These are phyloP conservation scores for Boletus subparvulus DNA, from an alignment of 768 basidiomycete genomes.

Conservation along the genomic window DNA sequence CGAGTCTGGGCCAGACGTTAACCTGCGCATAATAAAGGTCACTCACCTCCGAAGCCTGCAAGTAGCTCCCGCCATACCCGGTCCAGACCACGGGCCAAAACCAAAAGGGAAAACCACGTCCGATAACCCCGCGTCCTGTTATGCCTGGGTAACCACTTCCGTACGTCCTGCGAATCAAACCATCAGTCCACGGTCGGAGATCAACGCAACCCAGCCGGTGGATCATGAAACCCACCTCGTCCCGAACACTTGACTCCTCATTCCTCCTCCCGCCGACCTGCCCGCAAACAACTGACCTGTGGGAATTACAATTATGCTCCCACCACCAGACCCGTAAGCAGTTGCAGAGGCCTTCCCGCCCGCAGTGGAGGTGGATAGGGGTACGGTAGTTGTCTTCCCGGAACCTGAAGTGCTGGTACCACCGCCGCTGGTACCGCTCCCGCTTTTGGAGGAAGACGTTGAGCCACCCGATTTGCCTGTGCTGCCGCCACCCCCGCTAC, in stretches of 20 bases:
- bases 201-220: background rate
- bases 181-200: background rate
- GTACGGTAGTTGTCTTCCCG: slow-evolving; percentile 15
- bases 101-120: slow-evolving; percentile 58
- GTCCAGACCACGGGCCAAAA: slow-evolving; percentile 66
- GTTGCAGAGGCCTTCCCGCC: slow-evolving; percentile 27
- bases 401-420: slow-evolving; percentile 1
- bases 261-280: slow-evolving; percentile 53
- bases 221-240: slow-evolving; percentile 34
- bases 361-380: slow-evolving; percentile 19
- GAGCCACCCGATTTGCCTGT: slow-evolving; percentile 16
- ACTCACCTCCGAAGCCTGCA: slow-evolving; percentile 43
- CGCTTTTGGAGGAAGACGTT: slow-evolving; percentile 3
- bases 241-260: slow-evolving; percentile 44
- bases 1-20: background rate
- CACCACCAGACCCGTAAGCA: slow-evolving; percentile 37
- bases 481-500: slow-evolving; percentile 10
- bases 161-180: slow-evolving; percentile 40
- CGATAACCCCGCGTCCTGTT: slow-evolving; percentile 43
- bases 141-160: slow-evolving; percentile 65
- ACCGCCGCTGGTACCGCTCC: background rate
- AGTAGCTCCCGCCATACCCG: slow-evolving; percentile 31
- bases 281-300: slow-evolving; percentile 47
- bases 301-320: slow-evolving; percentile 37
- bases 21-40: background rate